Evolutionary conservation across 306 rosid genomes (phyloP), one percentile per base, ranked within the genome.

Genomic region (Luffa aegyptiaca): DNA sequence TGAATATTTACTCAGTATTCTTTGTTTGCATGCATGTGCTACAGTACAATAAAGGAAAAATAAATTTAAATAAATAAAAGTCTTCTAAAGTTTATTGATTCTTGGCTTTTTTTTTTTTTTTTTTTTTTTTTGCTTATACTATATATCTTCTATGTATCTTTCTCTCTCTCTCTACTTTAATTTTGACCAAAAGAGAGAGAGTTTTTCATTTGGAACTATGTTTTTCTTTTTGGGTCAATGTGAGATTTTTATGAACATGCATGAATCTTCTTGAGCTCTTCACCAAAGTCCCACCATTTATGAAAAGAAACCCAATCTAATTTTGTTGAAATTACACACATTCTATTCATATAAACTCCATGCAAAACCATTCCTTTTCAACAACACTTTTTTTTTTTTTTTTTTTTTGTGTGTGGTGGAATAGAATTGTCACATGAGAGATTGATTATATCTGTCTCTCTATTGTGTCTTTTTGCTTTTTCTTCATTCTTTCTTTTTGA

Each of bases 1-100:
- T 5, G 17, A 16, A 18, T 8, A 42, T 63, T 13, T 0, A 69
- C 39, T 35, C 70, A 63, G 13, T 17, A 8, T 36, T 65, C 26
- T 73, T 46, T 74, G 78, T 74, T 46, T 74, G 78, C 61, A 74
- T 74, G 78, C 61, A 74, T 74, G 78, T 46, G 41, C 58, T 48
- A 73, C 35, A 73, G 42, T 48, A 20, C 61, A 55, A 7, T 16
- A 14, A 21, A 66, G 10, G 11, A 10, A 36, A 26, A 26, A 59
- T 21, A 18, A 44, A 70, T 44, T 8, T 10, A 44, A 45, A 31
- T 11, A 62, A 33, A 62, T 31, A 31, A 53, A 62, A 62, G 69
- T 33, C 69, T 12, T 62, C 42, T 12, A 33, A 62, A 62, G 69
- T 14, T 12, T 62, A 62, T 16, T 62, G 20, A 53, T 53, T 53